phyloP scores from a whole-genome alignment of 1,284 basidiomycete species.

The Grifola frondosa region DNA sequence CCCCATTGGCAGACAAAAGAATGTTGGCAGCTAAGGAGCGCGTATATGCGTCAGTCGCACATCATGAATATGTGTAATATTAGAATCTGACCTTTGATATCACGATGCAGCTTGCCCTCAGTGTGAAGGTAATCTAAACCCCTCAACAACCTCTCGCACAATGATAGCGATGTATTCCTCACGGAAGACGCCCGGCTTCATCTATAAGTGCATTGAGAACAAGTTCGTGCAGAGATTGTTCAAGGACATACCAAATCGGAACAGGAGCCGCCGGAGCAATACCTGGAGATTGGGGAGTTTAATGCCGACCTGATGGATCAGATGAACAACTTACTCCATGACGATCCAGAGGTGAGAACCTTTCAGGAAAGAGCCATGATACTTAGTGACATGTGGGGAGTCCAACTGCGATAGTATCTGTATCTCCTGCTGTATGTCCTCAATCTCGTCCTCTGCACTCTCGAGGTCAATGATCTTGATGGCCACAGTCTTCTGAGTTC shows the following conservation, averaged over 20 bases:
- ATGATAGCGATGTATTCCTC: slow-evolving; percentile 99
- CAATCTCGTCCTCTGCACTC: slow-evolving; percentile 98
- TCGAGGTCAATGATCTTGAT: slow-evolving; percentile 99
- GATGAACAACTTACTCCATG: slow-evolving; percentile 79
- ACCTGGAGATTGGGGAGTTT: slow-evolving; percentile 43
- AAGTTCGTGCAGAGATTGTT: slow-evolving; percentile 8
- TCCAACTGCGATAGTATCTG: slow-evolving; percentile 98
- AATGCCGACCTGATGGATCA: slow-evolving; percentile 1
- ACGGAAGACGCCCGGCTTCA: slow-evolving; percentile 96
- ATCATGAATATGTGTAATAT: too few species aligned
- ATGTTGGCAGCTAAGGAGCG: slow-evolving; percentile 82
- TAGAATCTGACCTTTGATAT: slow-evolving; percentile 96
- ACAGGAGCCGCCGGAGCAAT: slow-evolving; percentile 84
- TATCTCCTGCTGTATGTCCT: slow-evolving; percentile 99
- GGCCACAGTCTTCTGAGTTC: slow-evolving; percentile 90
- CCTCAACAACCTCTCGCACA: slow-evolving; percentile 84
- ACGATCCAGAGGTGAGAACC: slow-evolving; percentile 98
- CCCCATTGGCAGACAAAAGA: slow-evolving; percentile 89
- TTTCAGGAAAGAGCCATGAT: slow-evolving; percentile 94
- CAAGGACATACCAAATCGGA: slow-evolving; percentile 67
- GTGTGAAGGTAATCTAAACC: slow-evolving; percentile 95
- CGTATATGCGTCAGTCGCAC: neutral
- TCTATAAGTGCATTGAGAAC: slow-evolving; percentile 50
- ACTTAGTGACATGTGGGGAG: slow-evolving; percentile 94
- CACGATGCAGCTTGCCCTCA: slow-evolving; percentile 95